These are phyloP conservation scores for Trametes hirsuta DNA, from an alignment of 1,284 basidiomycete species.

Conservation along the genomic window DNA sequence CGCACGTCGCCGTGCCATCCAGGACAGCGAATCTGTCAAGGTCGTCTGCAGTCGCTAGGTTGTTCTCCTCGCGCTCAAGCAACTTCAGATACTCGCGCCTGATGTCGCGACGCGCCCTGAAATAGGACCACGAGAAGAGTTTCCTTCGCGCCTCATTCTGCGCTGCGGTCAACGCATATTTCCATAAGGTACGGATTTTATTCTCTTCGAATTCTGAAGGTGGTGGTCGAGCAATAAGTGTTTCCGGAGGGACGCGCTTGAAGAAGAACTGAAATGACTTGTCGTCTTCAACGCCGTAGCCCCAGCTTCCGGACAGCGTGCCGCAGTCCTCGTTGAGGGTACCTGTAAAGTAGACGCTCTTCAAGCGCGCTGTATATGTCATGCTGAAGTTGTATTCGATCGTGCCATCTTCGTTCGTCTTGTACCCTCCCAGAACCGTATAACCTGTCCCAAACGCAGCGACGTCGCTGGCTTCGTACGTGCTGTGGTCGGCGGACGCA, in stretches of 20 bases:
- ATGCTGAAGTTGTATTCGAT: slow-evolving; percentile 12
- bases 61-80: slow-evolving; percentile 5
- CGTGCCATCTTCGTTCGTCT: not conserved
- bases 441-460: slow-evolving; percentile 6
- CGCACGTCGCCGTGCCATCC: slow-evolving; percentile 9
- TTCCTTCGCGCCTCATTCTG: slow-evolving; percentile 7
- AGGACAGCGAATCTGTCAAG: slow-evolving; percentile 4
- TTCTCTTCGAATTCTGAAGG: slow-evolving; percentile 5
- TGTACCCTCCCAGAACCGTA: slow-evolving; percentile 6
- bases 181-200: slow-evolving; percentile 16
- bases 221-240: not conserved
- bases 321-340: slow-evolving; percentile 12
- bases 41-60: not conserved
- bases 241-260: slow-evolving; percentile 6
- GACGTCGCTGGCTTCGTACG: slow-evolving; percentile 1
- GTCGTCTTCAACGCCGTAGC: not conserved
- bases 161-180: slow-evolving; percentile 16
- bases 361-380: slow-evolving; percentile 11
- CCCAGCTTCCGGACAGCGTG: slow-evolving; percentile 18
- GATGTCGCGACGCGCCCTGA: slow-evolving; percentile 15
- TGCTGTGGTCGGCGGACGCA: slow-evolving; percentile 2
- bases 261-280: slow-evolving; percentile 11
- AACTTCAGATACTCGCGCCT: slow-evolving; percentile 12
- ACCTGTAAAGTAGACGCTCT: slow-evolving; percentile 6
- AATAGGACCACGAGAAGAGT: slow-evolving; percentile 18